Evolutionary conservation across 1,284 basidiomycete genomes (phyloP).

Genomic region (Tilletia walkeri): DNA sequence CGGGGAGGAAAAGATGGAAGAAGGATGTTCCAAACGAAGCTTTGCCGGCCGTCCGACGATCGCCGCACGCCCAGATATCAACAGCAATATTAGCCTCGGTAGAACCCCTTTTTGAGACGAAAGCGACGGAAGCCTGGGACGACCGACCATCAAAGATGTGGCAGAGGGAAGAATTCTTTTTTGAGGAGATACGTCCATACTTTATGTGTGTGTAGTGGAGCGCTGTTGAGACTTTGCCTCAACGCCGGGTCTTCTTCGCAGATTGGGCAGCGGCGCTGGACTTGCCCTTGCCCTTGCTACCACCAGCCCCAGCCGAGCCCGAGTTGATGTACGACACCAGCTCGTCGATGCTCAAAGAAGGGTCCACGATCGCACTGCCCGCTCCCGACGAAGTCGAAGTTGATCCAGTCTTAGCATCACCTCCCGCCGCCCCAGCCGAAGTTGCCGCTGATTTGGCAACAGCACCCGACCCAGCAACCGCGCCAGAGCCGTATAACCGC

Average conservation of each 20-base stretch:
- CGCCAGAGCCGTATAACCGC: conserved; percentile 9
- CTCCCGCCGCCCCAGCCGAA: not conserved
- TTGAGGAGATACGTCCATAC: too few species aligned
- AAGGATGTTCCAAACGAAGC: too few species aligned
- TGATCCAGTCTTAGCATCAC: not conserved
- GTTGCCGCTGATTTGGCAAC: not conserved
- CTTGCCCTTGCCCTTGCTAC: conserved; percentile 14
- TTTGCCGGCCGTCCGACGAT: too few species aligned
- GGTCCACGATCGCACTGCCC: not conserved
- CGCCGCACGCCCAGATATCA: too few species aligned
- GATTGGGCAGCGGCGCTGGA: not conserved
- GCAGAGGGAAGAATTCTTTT: too few species aligned
- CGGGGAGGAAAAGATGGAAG: too few species aligned
- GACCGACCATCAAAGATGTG: too few species aligned
- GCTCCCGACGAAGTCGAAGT: not conserved
- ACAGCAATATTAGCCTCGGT: too few species aligned
- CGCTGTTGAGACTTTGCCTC: not conserved
- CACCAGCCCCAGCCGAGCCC: not conserved
- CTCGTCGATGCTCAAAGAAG: conserved; percentile 11
- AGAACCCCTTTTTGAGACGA: too few species aligned
- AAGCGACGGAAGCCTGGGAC: too few species aligned
- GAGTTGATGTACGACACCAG: conserved; percentile 16
- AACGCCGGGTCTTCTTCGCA: not conserved
- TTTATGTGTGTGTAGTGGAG: too few species aligned
- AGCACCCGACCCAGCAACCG: not conserved